These are phyloP conservation scores for Alternaria conjuncta DNA, from an alignment of 2,329 filamentous ascomycete genomes.

Conservation along the genomic window DNA sequence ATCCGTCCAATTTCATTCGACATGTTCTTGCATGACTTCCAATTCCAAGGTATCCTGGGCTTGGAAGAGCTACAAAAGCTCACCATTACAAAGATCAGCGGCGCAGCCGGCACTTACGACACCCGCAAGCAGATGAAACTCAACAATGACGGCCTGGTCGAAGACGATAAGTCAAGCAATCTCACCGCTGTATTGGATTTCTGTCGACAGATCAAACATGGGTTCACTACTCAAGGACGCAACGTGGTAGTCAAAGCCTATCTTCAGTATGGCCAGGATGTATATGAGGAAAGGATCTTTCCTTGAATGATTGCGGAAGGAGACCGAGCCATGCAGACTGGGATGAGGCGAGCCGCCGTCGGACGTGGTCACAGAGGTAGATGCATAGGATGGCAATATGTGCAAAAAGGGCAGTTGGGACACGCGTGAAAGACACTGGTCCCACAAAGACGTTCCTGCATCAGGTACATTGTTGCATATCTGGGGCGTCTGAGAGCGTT, in stretches of 20 bases:
- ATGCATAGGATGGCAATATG: neutral
- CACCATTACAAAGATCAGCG: neutral
- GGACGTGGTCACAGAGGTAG: constrained; percentile 10
- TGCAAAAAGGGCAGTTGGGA: neutral
- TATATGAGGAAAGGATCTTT: neutral
- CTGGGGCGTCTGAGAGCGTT: neutral
- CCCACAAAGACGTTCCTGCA: neutral
- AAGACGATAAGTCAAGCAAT: neutral
- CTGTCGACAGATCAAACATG: neutral
- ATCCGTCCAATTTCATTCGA: neutral
- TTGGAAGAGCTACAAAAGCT: neutral
- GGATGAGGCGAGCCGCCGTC: neutral
- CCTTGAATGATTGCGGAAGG: neutral
- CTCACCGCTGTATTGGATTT: neutral
- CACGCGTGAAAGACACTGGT: neutral
- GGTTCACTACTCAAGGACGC: neutral
- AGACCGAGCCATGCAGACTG: neutral
- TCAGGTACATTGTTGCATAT: neutral
- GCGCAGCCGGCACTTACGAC: neutral
- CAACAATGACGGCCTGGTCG: neutral
- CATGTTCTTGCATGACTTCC: neutral
- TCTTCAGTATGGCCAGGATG: neutral
- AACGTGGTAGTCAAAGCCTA: neutral
- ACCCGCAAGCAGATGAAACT: neutral
- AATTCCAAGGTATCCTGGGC: neutral